Base-by-base conservation (phyloP, 768 basidiomycete species). In the Mycena indigotica region DNA sequence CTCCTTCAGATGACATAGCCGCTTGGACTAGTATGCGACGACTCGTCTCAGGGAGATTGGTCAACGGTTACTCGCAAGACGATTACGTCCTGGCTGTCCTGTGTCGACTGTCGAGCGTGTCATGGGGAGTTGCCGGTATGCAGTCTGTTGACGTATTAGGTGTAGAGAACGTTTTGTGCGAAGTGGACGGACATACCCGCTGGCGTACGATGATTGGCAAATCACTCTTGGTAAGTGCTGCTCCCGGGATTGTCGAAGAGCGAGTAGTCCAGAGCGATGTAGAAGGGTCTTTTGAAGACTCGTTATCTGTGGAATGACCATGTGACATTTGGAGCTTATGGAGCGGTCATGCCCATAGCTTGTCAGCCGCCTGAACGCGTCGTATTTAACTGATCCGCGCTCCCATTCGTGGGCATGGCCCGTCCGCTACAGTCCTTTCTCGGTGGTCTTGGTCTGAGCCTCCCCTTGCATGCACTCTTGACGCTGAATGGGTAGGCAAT, bases 1-100 rank as follows among this genome's bases (percentile, higher is more conserved):
- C 74, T 2, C 64, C 79, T 8, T 72, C 73, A 5, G 77, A 81
- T 57, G 59, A 44, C n/a, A 6, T 67, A 17, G 62, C 55, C 4
- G 61, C 70, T 13, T 86, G 84, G 84, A 56, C 77, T 1, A 69
- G 75, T 26, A 72, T 80, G 19, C 75, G 84, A 2, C 71, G 82
- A 5, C 69, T 84, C 39, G 81, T 79, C 12, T 69, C 77, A 5
- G 83, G 84, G 15, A 70, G 84, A 32, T 64, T 84, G 6, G 80
- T 84, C 23, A 85, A 86, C 63, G 82, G 80, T 3, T 84, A 82
- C 66, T 74, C 78, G 17, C 67, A 62, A 54, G 67, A 79, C 29
- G 84, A 85, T 63, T 85, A 83, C 66, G 75, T 85, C 24, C 73
- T 86, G 48, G 82, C 79, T 13, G 74, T 84, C 23, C 72, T 85